Conservation (phyloP, 1,139 yeast genomes). For the Candida frijolesensis region DNA sequence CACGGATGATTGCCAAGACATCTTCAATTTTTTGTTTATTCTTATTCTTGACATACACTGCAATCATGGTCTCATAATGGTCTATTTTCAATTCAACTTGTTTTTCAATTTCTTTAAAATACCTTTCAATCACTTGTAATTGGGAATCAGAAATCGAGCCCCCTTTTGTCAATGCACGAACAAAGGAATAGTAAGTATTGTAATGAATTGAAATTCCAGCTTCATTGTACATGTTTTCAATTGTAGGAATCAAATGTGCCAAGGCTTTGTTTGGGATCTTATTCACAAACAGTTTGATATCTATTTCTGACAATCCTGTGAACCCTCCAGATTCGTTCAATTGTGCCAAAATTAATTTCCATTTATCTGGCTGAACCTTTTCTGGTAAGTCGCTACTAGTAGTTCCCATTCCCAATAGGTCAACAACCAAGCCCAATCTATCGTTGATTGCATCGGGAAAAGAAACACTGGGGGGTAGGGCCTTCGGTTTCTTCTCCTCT, state of each 20-base stretch:
- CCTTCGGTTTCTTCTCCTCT: not conserved
- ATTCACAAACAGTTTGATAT: slow-evolving; percentile 44
- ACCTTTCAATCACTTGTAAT: slow-evolving; percentile 27
- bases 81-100: slow-evolving; percentile 13
- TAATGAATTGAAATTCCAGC: slow-evolving; percentile 35
- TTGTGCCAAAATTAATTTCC: slow-evolving; percentile 56
- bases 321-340: slow-evolving; percentile 47
- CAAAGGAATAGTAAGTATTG: slow-evolving; percentile 45
- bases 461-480: slow-evolving; percentile 13
- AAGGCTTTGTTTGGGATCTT: slow-evolving; percentile 45
- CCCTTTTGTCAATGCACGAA: slow-evolving; percentile 41
- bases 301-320: slow-evolving; percentile 32
- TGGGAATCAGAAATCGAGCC: slow-evolving; percentile 24
- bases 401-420: slow-evolving; percentile 33
- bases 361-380: slow-evolving; percentile 50
- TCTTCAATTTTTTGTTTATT: slow-evolving; percentile 35
- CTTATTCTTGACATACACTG: slow-evolving; percentile 42
- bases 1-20: slow-evolving; percentile 51
- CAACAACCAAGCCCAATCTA: slow-evolving; percentile 50
- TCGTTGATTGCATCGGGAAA: slow-evolving; percentile 48
- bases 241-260: slow-evolving; percentile 32
- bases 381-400: not conserved
- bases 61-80: slow-evolving; percentile 35
- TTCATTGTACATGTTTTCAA: slow-evolving; percentile 35
- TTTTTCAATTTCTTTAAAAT: slow-evolving; percentile 19